These are phyloP conservation scores for Telopea speciosissima DNA, from an alignment of 177 flowering plant species.

Conservation along the genomic window DNA sequence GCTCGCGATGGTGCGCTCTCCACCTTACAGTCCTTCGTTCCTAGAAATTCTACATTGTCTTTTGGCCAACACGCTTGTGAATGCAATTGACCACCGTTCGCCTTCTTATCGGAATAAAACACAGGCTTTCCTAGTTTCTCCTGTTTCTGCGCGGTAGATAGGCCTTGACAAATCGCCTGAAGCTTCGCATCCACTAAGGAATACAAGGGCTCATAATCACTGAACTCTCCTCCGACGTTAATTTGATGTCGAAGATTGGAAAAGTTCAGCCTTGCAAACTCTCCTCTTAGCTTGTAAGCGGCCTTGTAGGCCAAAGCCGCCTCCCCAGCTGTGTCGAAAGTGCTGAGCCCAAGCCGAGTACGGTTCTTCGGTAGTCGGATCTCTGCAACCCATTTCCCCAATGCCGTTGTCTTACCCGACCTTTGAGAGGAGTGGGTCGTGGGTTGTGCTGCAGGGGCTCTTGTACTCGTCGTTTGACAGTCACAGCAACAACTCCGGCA, in stretches of 20 bases:
- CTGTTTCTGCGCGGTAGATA: constrained; percentile 43
- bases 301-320: constrained; percentile 93
- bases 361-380: constrained; percentile 84
- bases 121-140: constrained; percentile 14
- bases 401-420: constrained; percentile 90
- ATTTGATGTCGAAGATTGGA: constrained; percentile 64
- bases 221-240: constrained; percentile 35
- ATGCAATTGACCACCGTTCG: constrained; percentile 7
- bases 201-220: constrained; percentile 52
- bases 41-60: background rate
- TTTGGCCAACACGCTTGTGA: background rate
- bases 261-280: constrained; percentile 80
- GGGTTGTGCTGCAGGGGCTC: too few relatives aligned
- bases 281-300: constrained; percentile 83
- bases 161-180: constrained; percentile 59
- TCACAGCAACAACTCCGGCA: too few relatives aligned
- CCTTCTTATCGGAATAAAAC: constrained; percentile 5
- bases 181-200: constrained; percentile 87
- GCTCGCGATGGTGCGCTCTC: constrained; percentile 27
- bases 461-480: too few relatives aligned
- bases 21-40: constrained; percentile 18
- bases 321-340: constrained; percentile 92
- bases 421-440: too few relatives aligned
- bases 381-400: constrained; percentile 99
- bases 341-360: constrained; percentile 91